Base-by-base conservation (phyloP, 768 basidiomycete genomes). In the Collybia sordida region DNA sequence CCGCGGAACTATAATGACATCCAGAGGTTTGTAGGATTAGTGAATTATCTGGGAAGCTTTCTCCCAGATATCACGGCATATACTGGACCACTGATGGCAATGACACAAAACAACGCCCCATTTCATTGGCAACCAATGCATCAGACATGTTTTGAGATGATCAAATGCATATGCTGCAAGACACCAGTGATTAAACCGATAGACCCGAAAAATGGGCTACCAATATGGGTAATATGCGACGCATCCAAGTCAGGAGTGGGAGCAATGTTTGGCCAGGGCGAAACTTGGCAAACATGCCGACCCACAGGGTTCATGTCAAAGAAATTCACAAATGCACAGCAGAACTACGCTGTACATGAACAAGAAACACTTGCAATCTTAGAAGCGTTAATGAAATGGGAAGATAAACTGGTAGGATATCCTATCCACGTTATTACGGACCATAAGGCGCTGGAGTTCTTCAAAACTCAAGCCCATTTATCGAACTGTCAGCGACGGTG, bases 1-100 rank as follows among this genome's bases (percentile, higher is more conserved):
- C 74, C 71, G 0, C 36, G 61, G 0, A 57, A 54, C 5, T 67
- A 68, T 24, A 60, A 68, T 28, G 69, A 74, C 7, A 57, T 78
- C 1, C 70, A 72, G 38, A 24, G 57, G 15, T 78, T 77, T 40
- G 51, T 75, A 1, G 73, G 75, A n/a, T 58, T 76, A 0, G 64
- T 74, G 0, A 59, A 74, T 21, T 77, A 75, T 47, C 34, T 76
- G 1, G 61, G 59, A 2, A 62, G 63, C 5, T 72, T 70, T 51
- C 55, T 75, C 45, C 69, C 71, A 0, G 60, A 72, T 42, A 50
- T 73, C 1, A 59, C 69, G 0, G 45, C 60, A 2, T 73, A 63
- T 36, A 70, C 64, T 0, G 53, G 56, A 2, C 70, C 69, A 1
- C 45, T 78, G 7, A 45, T 64, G 5, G 45, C 48, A 0, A 68